Conservation (phyloP, 306 rosid species). For the Quercus agrifolia region DNA sequence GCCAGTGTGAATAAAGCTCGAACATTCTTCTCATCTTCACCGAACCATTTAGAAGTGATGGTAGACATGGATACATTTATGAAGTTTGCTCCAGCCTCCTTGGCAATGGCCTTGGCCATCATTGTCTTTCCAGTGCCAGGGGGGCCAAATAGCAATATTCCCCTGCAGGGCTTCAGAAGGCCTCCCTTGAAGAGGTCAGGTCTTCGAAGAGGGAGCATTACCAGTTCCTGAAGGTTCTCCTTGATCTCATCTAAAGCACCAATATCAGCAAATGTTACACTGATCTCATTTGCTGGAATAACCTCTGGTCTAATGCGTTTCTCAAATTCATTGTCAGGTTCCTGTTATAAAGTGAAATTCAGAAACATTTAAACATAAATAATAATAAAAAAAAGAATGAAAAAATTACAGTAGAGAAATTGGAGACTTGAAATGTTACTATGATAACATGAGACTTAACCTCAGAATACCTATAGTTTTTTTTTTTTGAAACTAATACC, state of each 20-base stretch:
- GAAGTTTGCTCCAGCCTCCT: constrained; percentile 97
- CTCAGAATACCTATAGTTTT: not conserved
- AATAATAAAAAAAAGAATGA: not conserved
- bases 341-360: constrained; percentile 37
- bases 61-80: constrained; percentile 98
- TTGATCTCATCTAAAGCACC: constrained; percentile 88
- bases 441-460: not conserved
- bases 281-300: constrained; percentile 78
- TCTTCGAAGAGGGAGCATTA: constrained; percentile 91
- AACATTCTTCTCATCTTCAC: constrained; percentile 97
- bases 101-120: constrained; percentile 97
- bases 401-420: not conserved
- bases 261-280: constrained; percentile 75
- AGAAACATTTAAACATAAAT: constrained; percentile 11
- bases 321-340: constrained; percentile 91
- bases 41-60: constrained; percentile 97
- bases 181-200: constrained; percentile 97
- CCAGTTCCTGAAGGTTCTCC: constrained; percentile 96
- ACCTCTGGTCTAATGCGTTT: constrained; percentile 95
- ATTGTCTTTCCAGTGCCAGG: constrained; percentile 99
- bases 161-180: constrained; percentile 89
- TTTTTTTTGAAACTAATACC: too few relatives aligned
- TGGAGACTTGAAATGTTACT: not conserved
- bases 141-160: constrained; percentile 88
- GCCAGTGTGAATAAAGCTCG: constrained; percentile 93